phyloP scores from a whole-genome alignment of 129 eudicot species.

The Dittrichia graveolens region DNA sequence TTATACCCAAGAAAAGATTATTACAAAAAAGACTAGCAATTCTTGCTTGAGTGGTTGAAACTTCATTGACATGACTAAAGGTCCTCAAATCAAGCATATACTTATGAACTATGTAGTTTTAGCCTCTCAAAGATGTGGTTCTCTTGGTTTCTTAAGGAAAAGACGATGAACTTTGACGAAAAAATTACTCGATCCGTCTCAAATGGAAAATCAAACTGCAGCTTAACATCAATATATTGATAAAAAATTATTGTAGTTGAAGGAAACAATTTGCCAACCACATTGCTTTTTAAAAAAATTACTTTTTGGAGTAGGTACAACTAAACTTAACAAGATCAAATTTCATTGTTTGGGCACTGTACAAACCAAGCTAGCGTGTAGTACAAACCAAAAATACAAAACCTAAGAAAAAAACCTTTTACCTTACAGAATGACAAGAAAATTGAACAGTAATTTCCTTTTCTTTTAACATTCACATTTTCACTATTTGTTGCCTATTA shows the following conservation, averaged over 20 bases:
- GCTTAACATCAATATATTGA: conserved; percentile 5
- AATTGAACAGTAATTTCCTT: neutral
- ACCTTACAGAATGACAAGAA: conserved; percentile 18
- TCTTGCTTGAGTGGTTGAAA: neutral
- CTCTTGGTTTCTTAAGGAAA: conserved; percentile 1
- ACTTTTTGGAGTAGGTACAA: neutral
- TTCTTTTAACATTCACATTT: neutral
- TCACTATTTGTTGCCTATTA: neutral
- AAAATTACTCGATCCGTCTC: too few species aligned
- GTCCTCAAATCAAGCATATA: neutral
- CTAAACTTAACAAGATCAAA: conserved; percentile 24
- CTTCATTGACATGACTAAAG: conserved; percentile 4
- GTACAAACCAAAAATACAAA: conserved; percentile 26
- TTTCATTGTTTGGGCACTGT: conserved; percentile 23
- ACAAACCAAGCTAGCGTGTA: conserved; percentile 25
- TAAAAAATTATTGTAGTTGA: conserved; percentile 3
- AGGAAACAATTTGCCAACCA: conserved; percentile 6
- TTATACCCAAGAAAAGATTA: neutral
- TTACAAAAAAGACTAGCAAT: conserved; percentile 3
- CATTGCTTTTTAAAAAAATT: neutral
- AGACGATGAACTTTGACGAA: neutral
- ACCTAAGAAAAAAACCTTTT: conserved; percentile 1
- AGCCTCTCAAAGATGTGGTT: neutral
- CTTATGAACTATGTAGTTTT: neutral
- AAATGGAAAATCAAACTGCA: neutral